Evolutionary conservation across 1,284 basidiomycete genomes (phyloP), one percentile per base, ranked within the genome.

Genomic region (Puccinia novopanici): DNA sequence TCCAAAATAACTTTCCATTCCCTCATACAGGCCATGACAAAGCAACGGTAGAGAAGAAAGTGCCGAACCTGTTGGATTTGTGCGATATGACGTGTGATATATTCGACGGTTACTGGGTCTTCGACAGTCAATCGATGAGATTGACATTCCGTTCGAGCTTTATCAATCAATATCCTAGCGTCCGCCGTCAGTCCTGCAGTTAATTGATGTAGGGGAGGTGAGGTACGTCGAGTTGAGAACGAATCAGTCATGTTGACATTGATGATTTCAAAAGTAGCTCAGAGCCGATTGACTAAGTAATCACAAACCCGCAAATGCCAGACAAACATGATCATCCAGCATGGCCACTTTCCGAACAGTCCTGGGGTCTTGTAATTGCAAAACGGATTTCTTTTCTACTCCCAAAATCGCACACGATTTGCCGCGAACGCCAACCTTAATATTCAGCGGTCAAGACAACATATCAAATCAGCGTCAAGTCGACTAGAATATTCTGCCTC

Each of bases 341-440:
- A 98, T 96, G 82, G 94, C 97, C 17, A 98, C 96, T 87, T 99
- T 99, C 81, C 96, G 90, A 22, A 99, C 95, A 1, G 97, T 99
- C 79, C 97, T 89, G 13, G 97, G 93, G 87, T 99, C 97, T 88
- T 99, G 97, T 10, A 99, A 89, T 87, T 99, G 97, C 37, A 98
- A 89, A 22, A 98, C 91, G 0, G 93, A 95, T 87, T 98, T 99
- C 91, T 99, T 99, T 89, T 99, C 97, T 27, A 99, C 97, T 76
- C 96, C 97, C 37, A 99, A 89, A 4, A 99, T 94, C 4, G 98
- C 97, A 50, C 95, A 93, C 84, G 95, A 92, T 85, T 93, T 92
- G 82, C 97, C 97, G 82, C 94, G 91, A 45, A 99, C 94, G 74
- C 97, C 97, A 82, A 99, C 94, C 94, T 96, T 82, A 34, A 34